Evolutionary conservation across 257 asterid species (phyloP).

Genomic region (Gentiana dahurica): DNA sequence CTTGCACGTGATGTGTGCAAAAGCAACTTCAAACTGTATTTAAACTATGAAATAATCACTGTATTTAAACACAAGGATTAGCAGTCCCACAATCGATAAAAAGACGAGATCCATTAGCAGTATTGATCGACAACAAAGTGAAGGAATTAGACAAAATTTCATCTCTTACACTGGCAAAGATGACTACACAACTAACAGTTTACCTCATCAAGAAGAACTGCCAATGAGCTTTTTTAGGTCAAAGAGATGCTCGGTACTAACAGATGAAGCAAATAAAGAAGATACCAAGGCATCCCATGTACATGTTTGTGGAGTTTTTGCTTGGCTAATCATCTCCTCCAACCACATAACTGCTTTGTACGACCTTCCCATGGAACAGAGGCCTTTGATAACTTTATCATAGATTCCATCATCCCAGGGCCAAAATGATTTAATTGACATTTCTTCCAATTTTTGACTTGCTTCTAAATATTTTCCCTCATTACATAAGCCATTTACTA

Average conservation of each 20-base stretch:
- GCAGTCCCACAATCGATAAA: no score
- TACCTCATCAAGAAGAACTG: slow-evolving; percentile 3
- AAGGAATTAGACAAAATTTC: no score
- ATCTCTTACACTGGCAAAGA: no score
- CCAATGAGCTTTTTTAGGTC: slow-evolving; percentile 9
- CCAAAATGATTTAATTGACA: slow-evolving; percentile 43
- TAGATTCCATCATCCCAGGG: slow-evolving; percentile 39
- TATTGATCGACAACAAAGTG: no score
- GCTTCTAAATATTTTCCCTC: slow-evolving; percentile 66
- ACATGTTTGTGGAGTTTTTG: slow-evolving; percentile 42
- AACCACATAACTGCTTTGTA: slow-evolving; percentile 64
- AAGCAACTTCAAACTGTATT: no score
- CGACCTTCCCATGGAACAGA: slow-evolving; percentile 42
- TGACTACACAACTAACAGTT: background rate
- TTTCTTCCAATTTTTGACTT: slow-evolving; percentile 55
- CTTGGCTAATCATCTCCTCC: slow-evolving; percentile 85
- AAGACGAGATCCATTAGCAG: no score
- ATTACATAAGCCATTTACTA: slow-evolving; percentile 58
- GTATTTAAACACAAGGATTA: no score
- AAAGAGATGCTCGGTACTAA: slow-evolving; percentile 13
- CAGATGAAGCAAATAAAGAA: slow-evolving; percentile 35
- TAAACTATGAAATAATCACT: no score
- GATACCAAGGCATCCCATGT: slow-evolving; percentile 60
- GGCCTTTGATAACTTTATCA: slow-evolving; percentile 43
- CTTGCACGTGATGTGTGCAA: no score